Base-by-base conservation (phyloP, 495 filamentous ascomycete species). In the Lasiosphaeris hirsuta region DNA sequence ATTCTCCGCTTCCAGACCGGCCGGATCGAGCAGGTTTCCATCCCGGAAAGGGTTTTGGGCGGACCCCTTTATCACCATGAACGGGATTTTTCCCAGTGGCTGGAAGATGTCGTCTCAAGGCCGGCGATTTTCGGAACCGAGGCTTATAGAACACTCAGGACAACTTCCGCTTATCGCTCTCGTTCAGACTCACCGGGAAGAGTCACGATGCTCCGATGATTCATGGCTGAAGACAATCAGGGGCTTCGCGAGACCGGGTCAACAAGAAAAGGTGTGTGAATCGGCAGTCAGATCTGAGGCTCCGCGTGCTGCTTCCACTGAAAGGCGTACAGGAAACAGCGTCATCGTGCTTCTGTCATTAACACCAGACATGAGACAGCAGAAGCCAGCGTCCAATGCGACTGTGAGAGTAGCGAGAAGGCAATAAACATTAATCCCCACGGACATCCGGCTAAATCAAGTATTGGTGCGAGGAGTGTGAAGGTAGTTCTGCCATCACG, bases 311-410 rank as follows among this genome's bases (percentile, higher is more conserved):
- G 6, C 38, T 51, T 17, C 7, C 18, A 14, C 36, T 40, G 48
- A 14, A 10, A 36, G n/a, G 34, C 46, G 8, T 34, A 11, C 18
- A 23, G 17, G 23, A 30, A 30, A 30, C 23, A 17, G 51, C 53
- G 34, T 40, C 53, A 30, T 55, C 15, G 42, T 37, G 53, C 53
- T 17, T 55, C 23, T 55, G 41, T 15, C 13, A 41, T 55, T 33
- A 33, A 5, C 23, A 30, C 2, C 23, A 30, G 23, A 30, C 23
- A 2, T 30, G 23, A 30, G 42, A 45, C 53, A 38, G 34, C 41
- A 55, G 23, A 45, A 10, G 17, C 10, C 10, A n/a, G n/a, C 17
- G 9, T 45, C 43, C 43, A 10, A 19, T 19, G 17, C 9, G n/a
- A 17, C 15, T 1, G 40, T 17, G 0, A 10, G 15, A 6, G 3